phyloP scores from a whole-genome alignment of 2,329 filamentous ascomycete genomes.

The Stemphylium beticola region DNA sequence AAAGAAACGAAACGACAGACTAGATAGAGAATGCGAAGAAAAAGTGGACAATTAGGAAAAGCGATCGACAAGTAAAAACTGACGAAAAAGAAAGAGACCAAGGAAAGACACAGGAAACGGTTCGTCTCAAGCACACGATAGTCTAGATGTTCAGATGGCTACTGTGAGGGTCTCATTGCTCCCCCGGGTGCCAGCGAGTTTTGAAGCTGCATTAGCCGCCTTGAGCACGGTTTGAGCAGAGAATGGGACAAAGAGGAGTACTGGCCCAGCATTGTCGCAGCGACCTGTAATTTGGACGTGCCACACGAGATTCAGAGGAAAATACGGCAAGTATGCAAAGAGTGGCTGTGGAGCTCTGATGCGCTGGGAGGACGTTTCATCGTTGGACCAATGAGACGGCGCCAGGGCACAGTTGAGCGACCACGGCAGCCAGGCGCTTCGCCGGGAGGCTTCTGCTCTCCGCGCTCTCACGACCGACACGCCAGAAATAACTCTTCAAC shows the following conservation, averaged over 20 bases:
- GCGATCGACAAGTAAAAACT: slow-evolving; percentile 38
- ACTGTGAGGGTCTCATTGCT: slow-evolving; percentile 31
- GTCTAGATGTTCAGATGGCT: slow-evolving; percentile 34
- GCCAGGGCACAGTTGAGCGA: slow-evolving; percentile 12
- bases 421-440: slow-evolving; percentile 27
- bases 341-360: slow-evolving; percentile 38
- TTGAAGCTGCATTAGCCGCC: slow-evolving; percentile 50
- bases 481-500: slow-evolving; percentile 10
- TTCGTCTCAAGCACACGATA: slow-evolving; percentile 35
- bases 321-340: slow-evolving; percentile 26
- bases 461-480: slow-evolving; percentile 14
- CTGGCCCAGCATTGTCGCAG: slow-evolving; percentile 41
- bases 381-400: slow-evolving; percentile 30
- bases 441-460: slow-evolving; percentile 15
- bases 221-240: slow-evolving; percentile 46
- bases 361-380: slow-evolving; percentile 34
- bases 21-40: slow-evolving; percentile 27
- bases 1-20: slow-evolving; percentile 25
- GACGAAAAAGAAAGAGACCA: slow-evolving; percentile 27
- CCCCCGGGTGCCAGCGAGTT: slow-evolving; percentile 36
- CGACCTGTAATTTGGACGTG: slow-evolving; percentile 31
- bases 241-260: slow-evolving; percentile 35
- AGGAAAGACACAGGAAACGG: slow-evolving; percentile 27
- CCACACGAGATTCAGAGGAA: slow-evolving; percentile 26
- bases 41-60: slow-evolving; percentile 38